Percentiles rank a stretch among this genome's conserved stretches.
Evolutionary conservation across 345 rosid species (phyloP).

Genomic region (Litchi chinensis): DNA sequence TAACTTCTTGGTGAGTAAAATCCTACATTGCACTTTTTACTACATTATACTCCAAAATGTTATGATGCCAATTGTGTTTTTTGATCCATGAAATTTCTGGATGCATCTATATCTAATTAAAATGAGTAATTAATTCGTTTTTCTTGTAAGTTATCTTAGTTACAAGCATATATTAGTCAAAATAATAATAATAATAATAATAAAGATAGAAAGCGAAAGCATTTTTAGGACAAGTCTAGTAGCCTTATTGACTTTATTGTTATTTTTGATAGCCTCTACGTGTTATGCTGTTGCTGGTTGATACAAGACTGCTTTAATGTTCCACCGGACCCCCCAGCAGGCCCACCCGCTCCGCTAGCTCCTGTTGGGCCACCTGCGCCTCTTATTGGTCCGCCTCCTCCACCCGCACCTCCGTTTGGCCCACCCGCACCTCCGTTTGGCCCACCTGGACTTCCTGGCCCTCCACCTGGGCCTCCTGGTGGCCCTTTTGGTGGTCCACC

Average conservation of each 20-base stretch:
- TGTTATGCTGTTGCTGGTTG: slow-evolving; percentile 42
- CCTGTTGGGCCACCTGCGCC: slow-evolving; percentile 14
- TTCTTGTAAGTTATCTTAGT: no score
- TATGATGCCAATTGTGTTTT: neutral
- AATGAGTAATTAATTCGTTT: no score
- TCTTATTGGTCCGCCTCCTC: slow-evolving; percentile 1
- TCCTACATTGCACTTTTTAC: neutral
- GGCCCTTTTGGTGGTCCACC: slow-evolving; percentile 15
- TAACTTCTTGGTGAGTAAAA: slow-evolving; percentile 31
- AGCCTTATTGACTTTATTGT: neutral
- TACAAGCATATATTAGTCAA: no score
- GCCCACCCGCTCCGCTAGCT: neutral
- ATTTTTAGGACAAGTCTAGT: neutral
- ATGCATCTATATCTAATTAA: neutral
- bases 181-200: no score
- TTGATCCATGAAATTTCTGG: neutral
- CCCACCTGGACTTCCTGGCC: slow-evolving; percentile 5
- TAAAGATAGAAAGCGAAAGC: neutral
- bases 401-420: slow-evolving; percentile 17
- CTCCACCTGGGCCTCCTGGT: slow-evolving; percentile 19
- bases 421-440: neutral
- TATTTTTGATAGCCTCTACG: slow-evolving; percentile 26
- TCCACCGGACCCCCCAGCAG: slow-evolving; percentile 20
- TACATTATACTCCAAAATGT: neutral
- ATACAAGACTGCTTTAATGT: slow-evolving; percentile 36